Evolutionary conservation across 2,329 filamentous ascomycete species (phyloP), one percentile per base, ranked within the genome.

Genomic region (Monilinia vaccinii-corymbosi): DNA sequence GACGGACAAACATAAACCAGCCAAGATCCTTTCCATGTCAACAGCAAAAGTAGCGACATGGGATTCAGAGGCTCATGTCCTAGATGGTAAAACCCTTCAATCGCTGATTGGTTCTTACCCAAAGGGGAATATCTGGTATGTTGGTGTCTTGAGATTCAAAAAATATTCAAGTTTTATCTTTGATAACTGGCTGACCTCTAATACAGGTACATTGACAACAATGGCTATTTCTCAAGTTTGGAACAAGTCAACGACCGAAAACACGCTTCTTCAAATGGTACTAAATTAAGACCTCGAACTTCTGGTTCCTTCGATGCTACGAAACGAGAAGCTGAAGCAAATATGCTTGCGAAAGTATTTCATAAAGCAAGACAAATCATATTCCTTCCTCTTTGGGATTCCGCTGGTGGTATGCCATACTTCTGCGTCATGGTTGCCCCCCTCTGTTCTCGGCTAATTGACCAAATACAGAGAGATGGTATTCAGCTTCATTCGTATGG

Each of bases 341-440:
- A 47, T 32, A 60, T 71, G 40, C 60, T 71, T 8, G 65, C 65
- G 1, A 62, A 61, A n/a, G 58, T 69, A 32, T 71, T 71, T 36
- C 61, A 64, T 10, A 64, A 64, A 51, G 66, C 66, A 21, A 64
- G 65, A 32, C 69, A 71, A 61, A 67, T 70, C 16, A 67, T 71
- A 14, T 71, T 71, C 44, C 50, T 71, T 10, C 69, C 69, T 10
- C 51, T 71, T 11, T 71, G 67, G 68, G 69, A 71, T 64, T 66
- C 68, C 47, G 64, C 61, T 50, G 64, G 53, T 50, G 67, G 69
- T 70, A 61, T 38, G 38, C 51, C 34, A 48, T 28, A 31, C 14
- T 23, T 23, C 13, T 53, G 16, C 28, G 11, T 31, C 18, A 45
- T 34, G 25, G 25, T 47, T 65, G 10, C 4, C 13, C 13, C 31